Evolutionary conservation across 164 flowering plant species (phyloP).

Genomic region (Nymphaea colorata): DNA sequence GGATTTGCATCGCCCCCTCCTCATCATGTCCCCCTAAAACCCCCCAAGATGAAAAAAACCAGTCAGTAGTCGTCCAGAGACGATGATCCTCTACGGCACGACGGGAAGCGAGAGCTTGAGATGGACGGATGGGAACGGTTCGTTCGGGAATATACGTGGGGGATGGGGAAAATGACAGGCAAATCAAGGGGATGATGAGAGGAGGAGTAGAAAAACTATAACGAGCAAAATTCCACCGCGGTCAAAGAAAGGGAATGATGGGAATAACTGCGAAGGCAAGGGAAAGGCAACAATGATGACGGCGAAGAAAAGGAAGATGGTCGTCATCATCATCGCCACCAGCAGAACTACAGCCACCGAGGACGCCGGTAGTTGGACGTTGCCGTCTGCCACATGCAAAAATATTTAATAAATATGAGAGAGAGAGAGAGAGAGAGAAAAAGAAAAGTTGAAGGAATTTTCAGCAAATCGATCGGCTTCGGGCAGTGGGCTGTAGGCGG

Average conservation of each 20-base stretch:
- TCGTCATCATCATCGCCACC: not conserved
- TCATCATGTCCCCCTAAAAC: too few relatives aligned
- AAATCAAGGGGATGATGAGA: too few relatives aligned
- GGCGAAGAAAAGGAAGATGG: not conserved
- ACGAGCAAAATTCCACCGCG: not conserved
- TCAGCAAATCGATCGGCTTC: not conserved
- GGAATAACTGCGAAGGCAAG: not conserved
- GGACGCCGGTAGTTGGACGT: not conserved
- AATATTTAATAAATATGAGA: too few relatives aligned
- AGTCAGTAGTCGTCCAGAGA: too few relatives aligned
- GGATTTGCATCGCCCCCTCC: too few relatives aligned
- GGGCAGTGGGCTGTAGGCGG: not conserved
- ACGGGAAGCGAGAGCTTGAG: too few relatives aligned
- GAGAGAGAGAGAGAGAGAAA: not conserved
- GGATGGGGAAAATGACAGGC: too few relatives aligned
- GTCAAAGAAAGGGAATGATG: not conserved
- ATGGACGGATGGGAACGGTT: too few relatives aligned
- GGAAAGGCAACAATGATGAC: not conserved
- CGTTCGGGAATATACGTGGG: too few relatives aligned
- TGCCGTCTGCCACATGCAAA: not conserved
- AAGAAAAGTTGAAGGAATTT: not conserved
- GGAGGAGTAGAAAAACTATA: too few relatives aligned
- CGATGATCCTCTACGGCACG: too few relatives aligned
- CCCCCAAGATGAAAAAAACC: too few relatives aligned
- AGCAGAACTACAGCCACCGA: not conserved